Evolutionary conservation across 305 asterid species (phyloP).

Genomic region (Solanum hybrid): DNA sequence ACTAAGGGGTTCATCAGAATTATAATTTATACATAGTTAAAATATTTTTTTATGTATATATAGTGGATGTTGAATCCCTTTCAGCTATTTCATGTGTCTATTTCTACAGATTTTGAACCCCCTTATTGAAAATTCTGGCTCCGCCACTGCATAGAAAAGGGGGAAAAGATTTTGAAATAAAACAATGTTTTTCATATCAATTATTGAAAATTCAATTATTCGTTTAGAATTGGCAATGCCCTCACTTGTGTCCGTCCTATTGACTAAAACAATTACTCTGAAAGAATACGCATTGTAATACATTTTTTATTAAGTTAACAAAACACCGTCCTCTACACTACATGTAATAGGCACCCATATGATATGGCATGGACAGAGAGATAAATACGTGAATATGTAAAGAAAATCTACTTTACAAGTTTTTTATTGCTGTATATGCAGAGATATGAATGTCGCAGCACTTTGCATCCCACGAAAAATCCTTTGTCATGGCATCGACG

Average conservation of each 20-base stretch:
- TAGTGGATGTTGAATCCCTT: too few species aligned
- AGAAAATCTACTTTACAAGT: conserved; percentile 13
- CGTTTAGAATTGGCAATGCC: neutral
- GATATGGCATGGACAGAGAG: neutral
- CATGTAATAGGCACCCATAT: neutral
- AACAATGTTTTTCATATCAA: neutral
- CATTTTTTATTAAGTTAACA: neutral
- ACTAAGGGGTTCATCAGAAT: too few species aligned
- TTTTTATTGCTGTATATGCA: conserved; percentile 42
- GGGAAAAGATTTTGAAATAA: neutral
- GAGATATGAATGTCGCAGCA: conserved; percentile 49
- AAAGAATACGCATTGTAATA: neutral
- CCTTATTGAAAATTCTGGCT: too few species aligned
- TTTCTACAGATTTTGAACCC: too few species aligned
- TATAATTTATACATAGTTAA: too few species aligned
- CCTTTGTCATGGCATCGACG: conserved; percentile 47
- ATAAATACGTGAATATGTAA: neutral
- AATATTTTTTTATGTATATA: too few species aligned
- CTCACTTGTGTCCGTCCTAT: neutral
- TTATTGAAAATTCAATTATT: neutral
- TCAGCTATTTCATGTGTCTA: too few species aligned
- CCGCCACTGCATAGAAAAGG: neutral
- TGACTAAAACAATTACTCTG: neutral
- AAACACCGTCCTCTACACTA: neutral
- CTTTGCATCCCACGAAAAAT: conserved; percentile 70